Conservation (phyloP, 148 eudicot genomes). For the Cornus kousa region DNA sequence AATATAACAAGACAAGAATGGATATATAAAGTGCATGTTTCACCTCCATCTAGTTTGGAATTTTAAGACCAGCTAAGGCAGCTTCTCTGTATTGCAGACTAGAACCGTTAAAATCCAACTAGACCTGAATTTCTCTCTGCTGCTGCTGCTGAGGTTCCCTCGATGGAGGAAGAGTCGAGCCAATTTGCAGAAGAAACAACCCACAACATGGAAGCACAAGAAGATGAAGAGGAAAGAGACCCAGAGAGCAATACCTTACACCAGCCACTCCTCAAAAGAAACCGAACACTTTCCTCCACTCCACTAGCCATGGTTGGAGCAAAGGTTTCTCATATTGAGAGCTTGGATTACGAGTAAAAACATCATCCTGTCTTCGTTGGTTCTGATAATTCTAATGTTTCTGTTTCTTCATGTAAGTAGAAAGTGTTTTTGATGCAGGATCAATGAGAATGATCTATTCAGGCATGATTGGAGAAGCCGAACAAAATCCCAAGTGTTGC, state of each 20-base stretch:
- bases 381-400: neutral
- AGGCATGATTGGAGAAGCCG: slow-evolving; percentile 68
- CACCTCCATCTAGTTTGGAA: neutral
- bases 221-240: slow-evolving; percentile 42
- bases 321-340: slow-evolving; percentile 77
- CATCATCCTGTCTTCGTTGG: neutral
- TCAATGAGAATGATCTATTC: slow-evolving; percentile 63
- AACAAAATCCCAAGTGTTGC: slow-evolving; percentile 43
- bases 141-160: neutral
- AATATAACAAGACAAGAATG: neutral
- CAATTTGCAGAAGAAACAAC: slow-evolving; percentile 15
- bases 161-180: slow-evolving; percentile 32
- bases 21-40: neutral
- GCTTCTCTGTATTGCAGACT: neutral
- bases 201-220: slow-evolving; percentile 30
- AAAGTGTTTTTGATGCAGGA: slow-evolving; percentile 24
- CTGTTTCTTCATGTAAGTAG: neutral
- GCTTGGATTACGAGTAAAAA: slow-evolving; percentile 82
- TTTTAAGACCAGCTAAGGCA: neutral
- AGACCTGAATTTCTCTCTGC: neutral
- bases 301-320: slow-evolving; percentile 80
- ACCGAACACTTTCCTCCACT: slow-evolving; percentile 60
- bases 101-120: neutral
- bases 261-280: slow-evolving; percentile 58
- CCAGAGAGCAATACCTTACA: slow-evolving; percentile 45